Percentiles rank a stretch among this genome's conserved stretches.
These are phyloP conservation scores for Cyphellophora attinorum DNA, from an alignment of 2,329 filamentous ascomycete species.

Conservation along the genomic window DNA sequence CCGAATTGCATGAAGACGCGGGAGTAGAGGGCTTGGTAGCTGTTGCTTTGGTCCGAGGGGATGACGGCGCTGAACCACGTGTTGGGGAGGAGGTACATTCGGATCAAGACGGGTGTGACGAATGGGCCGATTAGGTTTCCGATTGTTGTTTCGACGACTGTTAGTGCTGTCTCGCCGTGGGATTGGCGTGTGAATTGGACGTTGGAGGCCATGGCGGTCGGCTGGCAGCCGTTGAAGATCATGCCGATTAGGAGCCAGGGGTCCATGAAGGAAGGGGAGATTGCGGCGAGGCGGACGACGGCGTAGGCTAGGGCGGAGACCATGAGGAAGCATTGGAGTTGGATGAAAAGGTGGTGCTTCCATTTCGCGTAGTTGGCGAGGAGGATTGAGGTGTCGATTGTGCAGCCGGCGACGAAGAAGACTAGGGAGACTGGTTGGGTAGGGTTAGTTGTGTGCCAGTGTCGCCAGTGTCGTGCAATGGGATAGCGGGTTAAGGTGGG, in stretches of 20 bases:
- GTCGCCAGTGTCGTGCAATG: too few species aligned
- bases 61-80: conserved; percentile 48
- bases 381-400: conserved; percentile 54
- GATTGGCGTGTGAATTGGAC: conserved; percentile 64
- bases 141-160: conserved; percentile 59
- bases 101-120: conserved; percentile 54
- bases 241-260: conserved; percentile 58
- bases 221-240: conserved; percentile 57
- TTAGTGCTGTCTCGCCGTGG: conserved; percentile 57
- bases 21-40: conserved; percentile 53
- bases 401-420: conserved; percentile 62
- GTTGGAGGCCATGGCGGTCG: conserved; percentile 64
- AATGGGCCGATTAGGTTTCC: conserved; percentile 63
- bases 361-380: conserved; percentile 54
- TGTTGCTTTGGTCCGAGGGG: conserved; percentile 43
- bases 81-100: conserved; percentile 47
- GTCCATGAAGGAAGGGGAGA: conserved; percentile 45
- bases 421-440: conserved; percentile 51
- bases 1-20: conserved; percentile 60
- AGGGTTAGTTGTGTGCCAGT: too few species aligned
- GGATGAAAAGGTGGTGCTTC: conserved; percentile 58
- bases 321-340: conserved; percentile 57
- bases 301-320: conserved; percentile 54
- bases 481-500: too few species aligned
- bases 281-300: conserved; percentile 43